Evolutionary conservation across 2,329 filamentous ascomycete genomes (phyloP).

Genomic region (Laburnicola sp.): DNA sequence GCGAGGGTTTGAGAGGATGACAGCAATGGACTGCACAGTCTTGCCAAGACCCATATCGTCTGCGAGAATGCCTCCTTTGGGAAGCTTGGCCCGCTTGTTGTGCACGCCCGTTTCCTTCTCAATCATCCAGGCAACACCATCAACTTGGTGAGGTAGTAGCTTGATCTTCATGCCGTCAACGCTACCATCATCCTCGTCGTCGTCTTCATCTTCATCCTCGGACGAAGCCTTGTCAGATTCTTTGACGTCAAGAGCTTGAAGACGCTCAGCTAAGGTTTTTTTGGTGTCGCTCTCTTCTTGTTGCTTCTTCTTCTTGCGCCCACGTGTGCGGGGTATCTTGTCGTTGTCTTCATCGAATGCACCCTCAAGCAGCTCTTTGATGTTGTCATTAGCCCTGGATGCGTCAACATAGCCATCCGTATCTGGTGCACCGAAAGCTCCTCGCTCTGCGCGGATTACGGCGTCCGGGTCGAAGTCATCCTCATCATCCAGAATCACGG

Average conservation of each 20-base stretch:
- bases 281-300: conserved; percentile 39
- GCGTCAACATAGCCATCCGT: conserved; percentile 68
- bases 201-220: conserved; percentile 47
- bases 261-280: conserved; percentile 48
- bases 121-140: conserved; percentile 93
- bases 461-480: conserved; percentile 54
- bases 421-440: conserved; percentile 58
- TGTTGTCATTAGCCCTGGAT: conserved; percentile 70
- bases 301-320: conserved; percentile 49
- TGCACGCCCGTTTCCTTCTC: conserved; percentile 85
- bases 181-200: conserved; percentile 61
- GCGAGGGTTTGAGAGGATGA: conserved; percentile 81
- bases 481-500: conserved; percentile 46
- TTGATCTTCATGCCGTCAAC: conserved; percentile 85
- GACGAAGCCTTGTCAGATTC: conserved; percentile 56
- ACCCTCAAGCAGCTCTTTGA: conserved; percentile 81
- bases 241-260: conserved; percentile 49
- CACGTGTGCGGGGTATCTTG: conserved; percentile 50
- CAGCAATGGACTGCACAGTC: conserved; percentile 88
- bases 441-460: conserved; percentile 50
- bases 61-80: conserved; percentile 91
- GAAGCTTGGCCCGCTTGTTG: conserved; percentile 75
- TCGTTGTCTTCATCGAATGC: conserved; percentile 76
- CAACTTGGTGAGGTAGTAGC: conserved; percentile 88
- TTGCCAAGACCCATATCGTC: conserved; percentile 98